Base-by-base conservation (phyloP, 129 eudicot genomes). In the Solidago caesia region DNA sequence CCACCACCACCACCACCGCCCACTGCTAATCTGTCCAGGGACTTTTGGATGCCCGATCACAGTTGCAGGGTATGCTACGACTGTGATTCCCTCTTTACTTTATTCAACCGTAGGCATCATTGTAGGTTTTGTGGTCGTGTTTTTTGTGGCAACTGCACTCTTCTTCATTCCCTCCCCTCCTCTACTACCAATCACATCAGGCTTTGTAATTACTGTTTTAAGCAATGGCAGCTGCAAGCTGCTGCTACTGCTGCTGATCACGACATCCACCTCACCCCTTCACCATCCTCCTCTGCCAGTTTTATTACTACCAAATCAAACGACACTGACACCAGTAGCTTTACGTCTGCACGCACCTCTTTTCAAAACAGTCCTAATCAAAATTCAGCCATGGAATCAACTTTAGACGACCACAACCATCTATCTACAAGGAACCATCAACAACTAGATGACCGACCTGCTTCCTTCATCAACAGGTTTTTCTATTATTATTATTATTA, bases 41-140 rank as follows among this genome's bases (percentile, higher is more conserved):
- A 89, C 87, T 93, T 93, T 77, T 93, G 98, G 98, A 93, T 93
- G 98, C 96, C 96, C 72, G 98, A 93, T 87, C 75, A 92, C 71
- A 88, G 98, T 81, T 93, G 98, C 80, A 86, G 95, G 89, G 96
- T 90, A n/a, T 93, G 98, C 82, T 93, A 93, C 85, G 92, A 90
- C 46, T 93, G 98, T 83, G 98, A 93, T 74, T 76, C 88, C 4
- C 90, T 75, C 46, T 93, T 93, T 76, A 88, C 90, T 7, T 66
- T 90, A 33, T 76, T 88, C 70, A 93, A 93, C 64, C 87, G 98
- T 0, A 88, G 92, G 74, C 98, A 93, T 68, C 98, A 93, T 71
- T 93, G 98, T 76, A 84, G 98, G 16, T 86, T 71, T 83, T 93
- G 98, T 63, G 98, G 98, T 60, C 83, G 89, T 48, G 87, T 93